Evolutionary conservation across 1,284 basidiomycete species (phyloP).

Genomic region (Veloboletus limbatus): DNA sequence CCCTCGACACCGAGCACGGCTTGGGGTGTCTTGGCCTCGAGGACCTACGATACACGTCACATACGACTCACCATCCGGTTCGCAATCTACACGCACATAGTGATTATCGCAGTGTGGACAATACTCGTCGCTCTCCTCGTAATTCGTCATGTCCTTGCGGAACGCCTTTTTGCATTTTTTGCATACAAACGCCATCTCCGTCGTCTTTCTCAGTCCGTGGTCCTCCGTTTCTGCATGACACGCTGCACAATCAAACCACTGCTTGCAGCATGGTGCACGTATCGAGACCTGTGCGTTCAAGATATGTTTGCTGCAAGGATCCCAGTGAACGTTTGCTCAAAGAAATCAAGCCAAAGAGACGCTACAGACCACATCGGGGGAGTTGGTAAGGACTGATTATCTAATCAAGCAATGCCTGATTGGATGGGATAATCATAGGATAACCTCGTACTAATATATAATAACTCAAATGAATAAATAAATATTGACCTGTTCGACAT

Average conservation of each 20-base stretch:
- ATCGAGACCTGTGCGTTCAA: slow-evolving; percentile 93
- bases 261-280: slow-evolving; percentile 91
- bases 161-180: slow-evolving; percentile 99
- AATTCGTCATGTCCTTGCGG: slow-evolving; percentile 86
- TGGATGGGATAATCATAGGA: too few species aligned
- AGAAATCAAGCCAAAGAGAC: neutral
- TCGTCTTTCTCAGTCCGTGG: slow-evolving; percentile 74
- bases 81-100: slow-evolving; percentile 61
- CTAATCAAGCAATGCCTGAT: slow-evolving; percentile 15
- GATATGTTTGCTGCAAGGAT: slow-evolving; percentile 74
- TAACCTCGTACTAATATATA: too few species aligned
- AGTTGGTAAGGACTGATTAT: neutral
- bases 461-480: too few species aligned
- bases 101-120: slow-evolving; percentile 99
- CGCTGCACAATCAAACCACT: slow-evolving; percentile 94
- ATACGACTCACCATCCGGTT: too few species aligned
- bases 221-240: slow-evolving; percentile 86
- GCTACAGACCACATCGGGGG: slow-evolving; percentile 28
- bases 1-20: slow-evolving; percentile 85
- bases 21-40: slow-evolving; percentile 91
- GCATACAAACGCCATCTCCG: slow-evolving; percentile 93
- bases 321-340: slow-evolving; percentile 2
- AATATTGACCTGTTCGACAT: too few species aligned
- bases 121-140: slow-evolving; percentile 96
- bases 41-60: slow-evolving; percentile 73